Percentiles rank a stretch among this genome's conserved stretches.
These are phyloP conservation scores for Pezicula carpinea DNA, from an alignment of 2,329 filamentous ascomycete genomes.

Conservation along the genomic window DNA sequence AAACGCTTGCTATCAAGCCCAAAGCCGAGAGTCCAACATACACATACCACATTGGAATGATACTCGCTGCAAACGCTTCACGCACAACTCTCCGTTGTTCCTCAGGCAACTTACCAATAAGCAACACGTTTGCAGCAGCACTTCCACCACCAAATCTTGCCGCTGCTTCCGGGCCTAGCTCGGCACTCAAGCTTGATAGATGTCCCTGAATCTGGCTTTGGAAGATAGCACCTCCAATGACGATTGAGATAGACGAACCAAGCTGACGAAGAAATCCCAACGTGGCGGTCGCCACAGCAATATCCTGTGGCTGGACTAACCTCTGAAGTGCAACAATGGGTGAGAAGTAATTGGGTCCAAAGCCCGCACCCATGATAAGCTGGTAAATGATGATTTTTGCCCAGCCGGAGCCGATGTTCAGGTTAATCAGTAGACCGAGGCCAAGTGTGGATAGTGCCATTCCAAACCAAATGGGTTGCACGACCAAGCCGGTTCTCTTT, in stretches of 20 bases:
- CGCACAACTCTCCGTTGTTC: too few relatives aligned
- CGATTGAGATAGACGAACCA: conserved; percentile 36
- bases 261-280: conserved; percentile 54
- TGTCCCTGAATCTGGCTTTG: conserved; percentile 35
- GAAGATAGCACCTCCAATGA: conserved; percentile 41
- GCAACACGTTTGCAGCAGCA: too few relatives aligned
- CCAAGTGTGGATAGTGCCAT: conserved; percentile 56
- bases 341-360: conserved; percentile 62
- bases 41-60: too few relatives aligned
- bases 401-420: conserved; percentile 50
- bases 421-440: conserved; percentile 55
- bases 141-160: too few relatives aligned
- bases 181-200: too few relatives aligned
- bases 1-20: too few relatives aligned
- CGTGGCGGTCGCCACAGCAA: conserved; percentile 59
- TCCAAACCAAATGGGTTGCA: conserved; percentile 51
- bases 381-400: conserved; percentile 54
- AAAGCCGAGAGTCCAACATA: too few relatives aligned
- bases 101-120: too few relatives aligned
- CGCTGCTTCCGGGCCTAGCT: too few relatives aligned
- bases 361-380: conserved; percentile 53
- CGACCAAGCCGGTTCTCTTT: conserved; percentile 59
- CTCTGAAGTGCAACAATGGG: conserved; percentile 64
- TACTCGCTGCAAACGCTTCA: too few relatives aligned
- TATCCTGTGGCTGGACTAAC: conserved; percentile 53